Base-by-base conservation (phyloP, 805 yeast genomes). In the Pichia eremophila region DNA sequence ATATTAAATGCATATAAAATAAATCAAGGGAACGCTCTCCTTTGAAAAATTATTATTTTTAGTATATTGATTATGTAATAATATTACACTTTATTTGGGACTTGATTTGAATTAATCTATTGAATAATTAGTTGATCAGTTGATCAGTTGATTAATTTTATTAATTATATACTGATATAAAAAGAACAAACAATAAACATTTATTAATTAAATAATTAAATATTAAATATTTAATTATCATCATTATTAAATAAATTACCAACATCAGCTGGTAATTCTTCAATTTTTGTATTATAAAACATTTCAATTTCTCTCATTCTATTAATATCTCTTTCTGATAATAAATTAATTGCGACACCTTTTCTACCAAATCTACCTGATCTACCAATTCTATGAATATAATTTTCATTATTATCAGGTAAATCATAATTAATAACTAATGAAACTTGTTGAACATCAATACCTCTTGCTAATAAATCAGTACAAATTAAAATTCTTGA, bases 331-430 rank as follows among this genome's bases (percentile, higher is more conserved):
- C 82, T 83, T 56, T 73, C 74, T 49, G 97, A 88, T 61, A 89
- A 82, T 60, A 93, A 85, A 75, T 90, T 93, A 68, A 91, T 87
- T 50, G 99, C 97, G 61, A 85, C 95, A 75, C 96, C 99, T 75
- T 90, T 91, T 71, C 99, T 82, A 59, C 99, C 99, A 74, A 91
- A 91, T 66, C 99, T 82, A 55, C 98, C 99, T 57, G 95, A 89
- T 69, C 99, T 83, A 68, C 99, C 99, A 57, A 91, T 91, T 71
- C 99, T 80, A 74, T 91, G 99, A 63, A 91, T 83, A 69, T 91
- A 91, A 77, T 91, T 91, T 69, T 91, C 98, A 65, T 83, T 81
- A 76, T 93, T 89, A 54, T 78, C 68, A 48, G 99, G 98, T 66
- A 91, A 72, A 69, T 91, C 99, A 71, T 86, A 91, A 77, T 91